Evolutionary conservation across 306 rosid genomes (phyloP).

Genomic region (Cucurbita ficifolia): DNA sequence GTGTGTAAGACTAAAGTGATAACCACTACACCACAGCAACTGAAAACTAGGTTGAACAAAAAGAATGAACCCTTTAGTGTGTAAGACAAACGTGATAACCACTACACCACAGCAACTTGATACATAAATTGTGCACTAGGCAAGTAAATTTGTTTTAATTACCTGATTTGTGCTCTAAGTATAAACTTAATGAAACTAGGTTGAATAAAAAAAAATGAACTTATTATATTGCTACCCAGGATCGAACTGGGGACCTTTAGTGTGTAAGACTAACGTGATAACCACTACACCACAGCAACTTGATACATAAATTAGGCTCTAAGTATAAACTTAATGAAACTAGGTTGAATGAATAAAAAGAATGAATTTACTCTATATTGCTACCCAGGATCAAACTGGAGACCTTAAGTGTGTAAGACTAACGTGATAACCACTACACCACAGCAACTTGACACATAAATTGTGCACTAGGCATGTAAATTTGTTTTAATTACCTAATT

Average conservation of each 20-base stretch:
- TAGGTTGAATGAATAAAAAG: too few relatives aligned
- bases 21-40: slow-evolving; percentile 95
- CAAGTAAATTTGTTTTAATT: too few relatives aligned
- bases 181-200: too few relatives aligned
- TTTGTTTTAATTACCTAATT: too few relatives aligned
- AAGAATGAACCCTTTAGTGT: slow-evolving; percentile 73
- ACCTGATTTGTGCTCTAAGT: too few relatives aligned
- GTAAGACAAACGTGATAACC: slow-evolving; percentile 98
- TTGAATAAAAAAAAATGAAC: too few relatives aligned
- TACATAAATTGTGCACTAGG: too few relatives aligned
- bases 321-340: too few relatives aligned
- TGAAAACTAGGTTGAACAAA: too few relatives aligned
- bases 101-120: slow-evolving; percentile 93
- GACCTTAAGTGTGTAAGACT: slow-evolving; percentile 97
- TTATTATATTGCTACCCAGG: slow-evolving; percentile 54
- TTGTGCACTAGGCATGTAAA: too few relatives aligned
- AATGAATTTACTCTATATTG: too few relatives aligned
- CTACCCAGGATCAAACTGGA: slow-evolving; percentile 92
- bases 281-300: slow-evolving; percentile 95
- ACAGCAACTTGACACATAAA: slow-evolving; percentile 32
- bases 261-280: slow-evolving; percentile 95
- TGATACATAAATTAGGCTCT: too few relatives aligned
- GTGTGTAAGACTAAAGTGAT: slow-evolving; percentile 97
- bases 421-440: slow-evolving; percentile 97
- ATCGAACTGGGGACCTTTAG: slow-evolving; percentile 91